A percentile compares a stretch with the other conserved stretches of the same genome.
Conservation (phyloP, 345 rosid species). For the Citrus sp. region DNA sequence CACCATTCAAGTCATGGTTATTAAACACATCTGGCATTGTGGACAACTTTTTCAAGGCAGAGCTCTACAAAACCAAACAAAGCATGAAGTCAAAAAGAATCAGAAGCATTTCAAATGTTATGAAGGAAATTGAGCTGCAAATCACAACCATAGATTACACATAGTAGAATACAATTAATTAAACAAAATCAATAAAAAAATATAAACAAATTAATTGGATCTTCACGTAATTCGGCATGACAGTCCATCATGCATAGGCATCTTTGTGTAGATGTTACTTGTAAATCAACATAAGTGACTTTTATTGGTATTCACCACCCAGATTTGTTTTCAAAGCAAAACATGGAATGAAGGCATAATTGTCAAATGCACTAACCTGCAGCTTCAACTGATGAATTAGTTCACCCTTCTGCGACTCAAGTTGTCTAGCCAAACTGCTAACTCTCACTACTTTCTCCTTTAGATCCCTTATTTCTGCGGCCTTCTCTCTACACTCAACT, state of each 20-base stretch:
- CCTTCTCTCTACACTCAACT: conserved; percentile 74
- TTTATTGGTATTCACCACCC: background rate
- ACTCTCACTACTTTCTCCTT: conserved; percentile 74
- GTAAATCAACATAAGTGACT: background rate
- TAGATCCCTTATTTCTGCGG: conserved; percentile 56
- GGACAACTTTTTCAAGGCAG: conserved; percentile 35
- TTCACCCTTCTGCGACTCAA: conserved; percentile 63
- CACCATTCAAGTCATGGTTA: conserved; percentile 18
- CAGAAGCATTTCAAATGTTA: background rate
- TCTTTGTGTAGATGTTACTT: background rate
- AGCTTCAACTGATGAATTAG: conserved; percentile 61
- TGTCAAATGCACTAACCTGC: conserved; percentile 42
- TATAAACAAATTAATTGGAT: background rate
- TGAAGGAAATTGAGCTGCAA: background rate
- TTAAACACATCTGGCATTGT: conserved; percentile 21
- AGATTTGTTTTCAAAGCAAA: background rate
- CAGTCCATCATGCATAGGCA: background rate
- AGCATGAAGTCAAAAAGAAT: background rate
- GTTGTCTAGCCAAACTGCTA: conserved; percentile 48
- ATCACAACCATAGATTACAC: background rate
- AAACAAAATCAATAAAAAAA: background rate
- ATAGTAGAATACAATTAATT: background rate
- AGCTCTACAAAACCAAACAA: conserved; percentile 28
- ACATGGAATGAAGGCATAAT: background rate
- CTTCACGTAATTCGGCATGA: background rate